phyloP scores from a whole-genome alignment of 2,329 filamentous ascomycete genomes.

The Xylariaceae sp. region DNA sequence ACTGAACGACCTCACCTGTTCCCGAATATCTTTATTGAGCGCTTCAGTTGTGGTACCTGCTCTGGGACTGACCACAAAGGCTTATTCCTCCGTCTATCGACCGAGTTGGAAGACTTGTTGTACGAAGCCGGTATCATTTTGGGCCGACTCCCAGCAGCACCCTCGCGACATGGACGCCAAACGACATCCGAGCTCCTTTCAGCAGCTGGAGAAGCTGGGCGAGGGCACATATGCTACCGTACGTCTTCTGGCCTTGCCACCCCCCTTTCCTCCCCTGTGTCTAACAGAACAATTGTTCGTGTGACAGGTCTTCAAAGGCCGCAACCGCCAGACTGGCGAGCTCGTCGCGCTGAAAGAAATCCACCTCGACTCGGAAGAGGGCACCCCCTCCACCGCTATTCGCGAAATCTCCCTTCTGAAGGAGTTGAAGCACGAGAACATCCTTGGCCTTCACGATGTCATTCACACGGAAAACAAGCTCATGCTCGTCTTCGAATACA shows the following conservation, averaged over 20 bases:
- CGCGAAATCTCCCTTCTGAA: conserved; percentile 99
- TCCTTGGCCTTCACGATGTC: conserved; percentile 94
- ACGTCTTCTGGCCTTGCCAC: conserved; percentile 36
- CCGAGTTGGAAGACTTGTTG: neutral
- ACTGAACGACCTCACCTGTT: too few species aligned
- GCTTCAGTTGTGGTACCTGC: too few species aligned
- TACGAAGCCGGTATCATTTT: neutral
- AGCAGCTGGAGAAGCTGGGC: conserved; percentile 97
- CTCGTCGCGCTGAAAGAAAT: conserved; percentile 97
- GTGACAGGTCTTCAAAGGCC: conserved; percentile 88
- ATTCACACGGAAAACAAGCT: conserved; percentile 99
- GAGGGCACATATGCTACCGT: conserved; percentile 99
- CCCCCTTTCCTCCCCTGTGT: conserved; percentile 7
- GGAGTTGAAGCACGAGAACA: conserved; percentile 97
- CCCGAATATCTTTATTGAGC: too few species aligned
- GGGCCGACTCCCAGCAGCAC: neutral
- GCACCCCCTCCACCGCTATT: conserved; percentile 93
- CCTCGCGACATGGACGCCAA: conserved; percentile 74
- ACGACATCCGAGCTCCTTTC: conserved; percentile 91
- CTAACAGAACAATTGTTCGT: too few species aligned
- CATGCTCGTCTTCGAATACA: conserved; percentile 98
- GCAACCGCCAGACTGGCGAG: conserved; percentile 94
- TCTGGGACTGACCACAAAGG: too few species aligned
- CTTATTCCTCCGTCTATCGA: too few species aligned
- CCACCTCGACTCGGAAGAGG: conserved; percentile 96